phyloP scores from a whole-genome alignment of 1,284 basidiomycete genomes.

The Flammula alnicola region DNA sequence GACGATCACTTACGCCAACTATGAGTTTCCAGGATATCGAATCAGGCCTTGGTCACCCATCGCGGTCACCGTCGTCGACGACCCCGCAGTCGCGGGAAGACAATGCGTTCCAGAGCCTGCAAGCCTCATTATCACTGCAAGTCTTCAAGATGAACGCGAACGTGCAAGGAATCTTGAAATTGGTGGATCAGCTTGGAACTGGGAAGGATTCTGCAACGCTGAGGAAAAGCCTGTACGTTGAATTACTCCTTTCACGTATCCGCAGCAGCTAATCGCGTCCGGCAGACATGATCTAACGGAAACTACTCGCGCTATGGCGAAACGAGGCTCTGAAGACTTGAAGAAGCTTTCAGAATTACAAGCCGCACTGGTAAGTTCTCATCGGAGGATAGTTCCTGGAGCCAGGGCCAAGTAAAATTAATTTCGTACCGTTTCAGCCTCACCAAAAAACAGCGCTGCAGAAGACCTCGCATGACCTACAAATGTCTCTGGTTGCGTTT shows the following conservation, averaged over 20 bases:
- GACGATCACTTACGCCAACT: conserved; percentile 9
- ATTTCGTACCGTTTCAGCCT: conserved; percentile 48
- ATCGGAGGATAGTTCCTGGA: not conserved
- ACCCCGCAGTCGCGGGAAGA: conserved; percentile 66
- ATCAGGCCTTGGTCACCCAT: conserved; percentile 56
- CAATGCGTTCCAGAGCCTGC: conserved; percentile 75
- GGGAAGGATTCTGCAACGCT: conserved; percentile 75
- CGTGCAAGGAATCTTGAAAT: conserved; percentile 91
- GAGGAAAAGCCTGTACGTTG: conserved; percentile 78
- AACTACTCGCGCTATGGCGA: conserved; percentile 91
- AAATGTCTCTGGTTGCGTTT: conserved; percentile 88
- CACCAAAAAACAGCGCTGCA: conserved; percentile 79
- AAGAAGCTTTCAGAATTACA: conserved; percentile 83
- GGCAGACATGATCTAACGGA: conserved; percentile 86
- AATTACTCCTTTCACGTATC: not conserved
- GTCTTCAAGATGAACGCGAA: conserved; percentile 99
- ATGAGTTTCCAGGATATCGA: conserved; percentile 87
- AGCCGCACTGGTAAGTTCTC: conserved; percentile 56
- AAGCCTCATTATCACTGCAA: conserved; percentile 89
- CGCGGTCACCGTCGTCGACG: conserved; percentile 43
- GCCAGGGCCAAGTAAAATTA: not conserved
- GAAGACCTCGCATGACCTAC: conserved; percentile 94
- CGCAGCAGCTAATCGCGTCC: conserved; percentile 3
- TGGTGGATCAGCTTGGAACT: conserved; percentile 91
- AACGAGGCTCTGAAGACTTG: conserved; percentile 90